Base-by-base conservation (phyloP, 306 rosid genomes). In the Cucumis melo region DNA sequence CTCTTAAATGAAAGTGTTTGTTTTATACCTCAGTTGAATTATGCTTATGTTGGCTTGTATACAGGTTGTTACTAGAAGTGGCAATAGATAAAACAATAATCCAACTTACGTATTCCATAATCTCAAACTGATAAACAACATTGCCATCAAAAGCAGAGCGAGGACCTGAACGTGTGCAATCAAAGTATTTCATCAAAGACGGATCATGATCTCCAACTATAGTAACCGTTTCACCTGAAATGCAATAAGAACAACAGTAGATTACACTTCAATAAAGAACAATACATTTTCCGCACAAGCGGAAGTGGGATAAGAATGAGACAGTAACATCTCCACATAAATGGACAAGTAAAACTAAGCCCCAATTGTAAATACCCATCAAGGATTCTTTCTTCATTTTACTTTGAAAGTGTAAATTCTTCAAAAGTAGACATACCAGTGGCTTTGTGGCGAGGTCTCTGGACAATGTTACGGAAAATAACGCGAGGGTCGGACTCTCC, bases 401-500 rank as follows among this genome's bases (percentile, higher is more conserved):
- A 70, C 32, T 46, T 44, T 15, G 39, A 8, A 70, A 42, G 14
- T 70, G 39, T 14, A 20, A 70, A 70, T 24, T 71, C 41, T 48
- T 71, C 75, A 24, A 32, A 63, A 53, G 11, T 39, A 51, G 63
- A 20, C 14, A 48, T 82, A 87, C 94, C 98, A 1, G 97, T 94
- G 80, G 91, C 41, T 87, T 94, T 90, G 84, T 90, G 99, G 78
- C 99, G 99, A 36, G 96, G 99, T 80, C 99, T 82, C 88, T 92
- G 99, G 68, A 94, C 99, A 89, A 94, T 94, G 92, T 92, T 94
- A 77, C 99, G 97, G 84, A 94, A 94, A 81, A 90, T 70, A 85
- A 94, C 89, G 72, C 99, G 99, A 50, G 99, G 99, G 29, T 94
- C 89, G 66, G 87, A 56, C 88, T 92, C 99, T 41, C 99, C 97